A percentile compares a stretch with the other conserved stretches of the same genome.
phyloP scores from a whole-genome alignment of 148 eudicot genomes.

The Rhododendron ovatum region DNA sequence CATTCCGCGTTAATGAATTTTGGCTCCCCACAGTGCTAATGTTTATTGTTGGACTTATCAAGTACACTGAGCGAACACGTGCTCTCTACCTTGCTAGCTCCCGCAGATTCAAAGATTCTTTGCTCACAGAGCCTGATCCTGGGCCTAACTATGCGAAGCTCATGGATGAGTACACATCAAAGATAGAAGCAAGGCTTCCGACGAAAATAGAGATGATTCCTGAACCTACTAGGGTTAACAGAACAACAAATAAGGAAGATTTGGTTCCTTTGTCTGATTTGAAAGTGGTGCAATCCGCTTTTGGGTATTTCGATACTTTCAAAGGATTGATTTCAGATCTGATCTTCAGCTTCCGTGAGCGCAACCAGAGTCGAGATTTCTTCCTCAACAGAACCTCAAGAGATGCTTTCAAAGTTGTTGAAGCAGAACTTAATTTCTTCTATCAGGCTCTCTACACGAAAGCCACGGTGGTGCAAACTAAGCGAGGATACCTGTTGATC shows the following conservation, averaged over 20 bases:
- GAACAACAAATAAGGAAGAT: slow-evolving; percentile 4
- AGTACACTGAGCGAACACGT: slow-evolving; percentile 13
- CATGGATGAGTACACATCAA: slow-evolving; percentile 37
- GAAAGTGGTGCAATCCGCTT: slow-evolving; percentile 25
- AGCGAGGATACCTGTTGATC: slow-evolving; percentile 11
- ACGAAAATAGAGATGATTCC: slow-evolving; percentile 19
- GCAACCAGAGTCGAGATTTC: slow-evolving; percentile 30
- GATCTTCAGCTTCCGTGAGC: slow-evolving; percentile 42
- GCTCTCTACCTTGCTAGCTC: slow-evolving; percentile 19
- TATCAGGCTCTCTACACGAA: slow-evolving; percentile 50
- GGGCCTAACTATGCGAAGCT: slow-evolving; percentile 45
- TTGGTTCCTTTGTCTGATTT: slow-evolving; percentile 2
- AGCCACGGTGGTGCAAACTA: slow-evolving; percentile 20
- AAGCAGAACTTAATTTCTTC: slow-evolving; percentile 47
- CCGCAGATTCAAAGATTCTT: slow-evolving; percentile 23
- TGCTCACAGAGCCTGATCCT: slow-evolving; percentile 37
- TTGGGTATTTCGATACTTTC: slow-evolving; percentile 30
- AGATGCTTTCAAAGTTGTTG: slow-evolving; percentile 47
- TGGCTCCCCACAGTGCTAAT: slow-evolving; percentile 26
- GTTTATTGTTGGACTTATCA: slow-evolving; percentile 28
- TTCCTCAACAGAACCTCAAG: slow-evolving; percentile 25
- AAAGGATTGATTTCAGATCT: slow-evolving; percentile 46
- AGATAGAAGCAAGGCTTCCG: slow-evolving; percentile 24
- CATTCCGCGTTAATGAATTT: slow-evolving; percentile 9
- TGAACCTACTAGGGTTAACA: slow-evolving; percentile 6